Conservation (phyloP, 2,329 filamentous ascomycete species). For the Ustulina deusta region DNA sequence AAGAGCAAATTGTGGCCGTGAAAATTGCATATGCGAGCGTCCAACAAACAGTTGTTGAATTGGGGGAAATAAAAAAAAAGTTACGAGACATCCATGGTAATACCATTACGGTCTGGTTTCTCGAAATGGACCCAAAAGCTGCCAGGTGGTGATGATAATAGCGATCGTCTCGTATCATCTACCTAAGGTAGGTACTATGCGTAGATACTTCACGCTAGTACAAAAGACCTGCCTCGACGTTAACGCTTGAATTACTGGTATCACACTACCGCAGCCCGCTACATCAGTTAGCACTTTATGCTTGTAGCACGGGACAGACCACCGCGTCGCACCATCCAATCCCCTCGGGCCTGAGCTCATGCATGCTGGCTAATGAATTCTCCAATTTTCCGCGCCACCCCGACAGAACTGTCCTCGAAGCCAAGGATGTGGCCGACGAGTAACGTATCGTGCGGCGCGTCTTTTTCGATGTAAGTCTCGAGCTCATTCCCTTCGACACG, state of each 20-base stretch:
- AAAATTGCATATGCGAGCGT: not conserved
- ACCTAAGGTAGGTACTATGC: too few relatives aligned
- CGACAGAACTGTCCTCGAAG: slow-evolving; percentile 53
- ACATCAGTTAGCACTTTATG: too few relatives aligned
- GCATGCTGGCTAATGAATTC: slow-evolving; percentile 41
- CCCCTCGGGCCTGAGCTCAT: slow-evolving; percentile 2
- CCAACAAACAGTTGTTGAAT: not conserved
- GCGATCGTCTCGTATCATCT: too few relatives aligned
- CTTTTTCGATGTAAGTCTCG: slow-evolving; percentile 55
- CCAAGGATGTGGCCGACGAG: slow-evolving; percentile 55
- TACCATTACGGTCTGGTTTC: too few relatives aligned
- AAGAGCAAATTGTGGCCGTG: not conserved
- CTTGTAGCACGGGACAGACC: not conserved
- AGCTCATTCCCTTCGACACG: slow-evolving; percentile 45
- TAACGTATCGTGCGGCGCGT: slow-evolving; percentile 61
- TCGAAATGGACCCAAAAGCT: too few relatives aligned
- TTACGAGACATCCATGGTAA: too few relatives aligned
- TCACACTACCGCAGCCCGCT: too few relatives aligned
- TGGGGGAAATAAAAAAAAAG: not conserved
- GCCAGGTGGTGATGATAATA: too few relatives aligned
- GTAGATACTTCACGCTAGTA: too few relatives aligned
- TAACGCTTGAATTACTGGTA: not conserved
- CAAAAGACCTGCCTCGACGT: not conserved
- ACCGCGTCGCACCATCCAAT: not conserved
- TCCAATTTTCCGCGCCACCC: slow-evolving; percentile 43